These are phyloP conservation scores for Tuber umbilicatum DNA, from an alignment of 495 filamentous ascomycete genomes.

Conservation along the genomic window DNA sequence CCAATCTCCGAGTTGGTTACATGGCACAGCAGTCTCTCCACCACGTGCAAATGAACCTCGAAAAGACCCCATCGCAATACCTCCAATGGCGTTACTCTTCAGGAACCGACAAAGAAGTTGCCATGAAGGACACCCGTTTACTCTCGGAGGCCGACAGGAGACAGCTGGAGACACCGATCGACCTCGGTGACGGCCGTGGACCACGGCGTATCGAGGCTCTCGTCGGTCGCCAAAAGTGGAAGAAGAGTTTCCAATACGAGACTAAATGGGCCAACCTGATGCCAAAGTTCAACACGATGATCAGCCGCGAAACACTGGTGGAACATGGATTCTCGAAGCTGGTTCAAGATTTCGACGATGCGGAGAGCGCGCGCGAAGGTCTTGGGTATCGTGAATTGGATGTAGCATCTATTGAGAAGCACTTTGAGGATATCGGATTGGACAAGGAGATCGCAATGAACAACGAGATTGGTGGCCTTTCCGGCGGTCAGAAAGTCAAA, in stretches of 20 bases:
- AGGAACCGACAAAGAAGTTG: slow-evolving; percentile 92
- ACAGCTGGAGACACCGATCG: slow-evolving; percentile 83
- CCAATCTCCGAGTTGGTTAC: slow-evolving; percentile 96
- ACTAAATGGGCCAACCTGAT: slow-evolving; percentile 86
- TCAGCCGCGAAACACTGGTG: slow-evolving; percentile 85
- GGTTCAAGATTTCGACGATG: slow-evolving; percentile 96
- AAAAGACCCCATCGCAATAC: slow-evolving; percentile 98
- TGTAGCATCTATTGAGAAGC: slow-evolving; percentile 89
- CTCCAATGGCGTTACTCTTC: slow-evolving; percentile 97
- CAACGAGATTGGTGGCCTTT: slow-evolving; percentile 94
- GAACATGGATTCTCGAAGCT: slow-evolving; percentile 84
- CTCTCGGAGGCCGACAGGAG: slow-evolving; percentile 75
- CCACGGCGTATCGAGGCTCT: slow-evolving; percentile 73
- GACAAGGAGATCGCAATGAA: slow-evolving; percentile 98
- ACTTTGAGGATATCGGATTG: slow-evolving; percentile 93
- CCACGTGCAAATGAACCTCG: slow-evolving; percentile 98
- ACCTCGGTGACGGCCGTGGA: slow-evolving; percentile 74
- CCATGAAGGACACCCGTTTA: slow-evolving; percentile 93
- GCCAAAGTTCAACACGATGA: slow-evolving; percentile 85
- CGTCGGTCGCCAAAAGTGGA: slow-evolving; percentile 95
- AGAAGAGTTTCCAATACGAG: slow-evolving; percentile 99
- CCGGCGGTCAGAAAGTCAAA: slow-evolving; percentile 99
- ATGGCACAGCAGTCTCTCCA: slow-evolving; percentile 99
- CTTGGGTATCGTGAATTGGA: slow-evolving; percentile 88
- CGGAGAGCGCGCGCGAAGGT: slow-evolving; percentile 94